Evolutionary conservation across 495 filamentous ascomycete species (phyloP), one percentile per base, ranked within the genome.

Genomic region (Aspergillus funiculosus): DNA sequence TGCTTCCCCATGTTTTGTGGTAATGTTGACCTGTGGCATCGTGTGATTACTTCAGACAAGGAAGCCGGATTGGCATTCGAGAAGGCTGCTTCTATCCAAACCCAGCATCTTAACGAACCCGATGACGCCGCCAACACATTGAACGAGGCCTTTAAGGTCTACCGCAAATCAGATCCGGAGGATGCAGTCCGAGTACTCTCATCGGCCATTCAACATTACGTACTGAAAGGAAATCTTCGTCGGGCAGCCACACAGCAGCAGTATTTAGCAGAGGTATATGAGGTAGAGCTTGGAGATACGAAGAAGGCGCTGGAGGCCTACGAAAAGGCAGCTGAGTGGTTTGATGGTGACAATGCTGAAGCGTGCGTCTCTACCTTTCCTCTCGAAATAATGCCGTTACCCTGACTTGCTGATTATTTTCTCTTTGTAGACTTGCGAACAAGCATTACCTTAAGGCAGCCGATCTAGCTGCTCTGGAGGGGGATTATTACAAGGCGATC

Each of bases 391-490:
- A 24, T 38, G 5, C 35, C 6, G 4, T 4, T 4, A 14, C 11
- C 5, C n/a, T 6, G 3, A 3, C 18, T 9, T n/a, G 17, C 25
- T 43, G 18, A n/a, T 17, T 17, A 3, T 31, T 14, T 17, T 4
- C n/a, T 21, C 5, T 14, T 20, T 4, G 6, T 58, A 85, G 85
- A 38, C 75, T 91, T 13, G 89, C 91, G 21, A 96, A 94, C 69
- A 95, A 94, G 68, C 76, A 87, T 42, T 89, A 73, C 66, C 74
- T 95, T 45, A 95, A 95, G 68, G 81, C 85, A 5, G 92, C 87
- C 30, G 92, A 98, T 52, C 68, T 95, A 35, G 76, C 85, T 6
- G 91, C 88, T 10, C 64, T 94, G 9, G 85, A 86, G 43, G 74
- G 66, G 35, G 84, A 94, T 56, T 96, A 91, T 67, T 78, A 78